Evolutionary conservation across 2,329 filamentous ascomycete species (phyloP), one percentile per base, ranked within the genome.

Genomic region (Fusarium vanettenii): DNA sequence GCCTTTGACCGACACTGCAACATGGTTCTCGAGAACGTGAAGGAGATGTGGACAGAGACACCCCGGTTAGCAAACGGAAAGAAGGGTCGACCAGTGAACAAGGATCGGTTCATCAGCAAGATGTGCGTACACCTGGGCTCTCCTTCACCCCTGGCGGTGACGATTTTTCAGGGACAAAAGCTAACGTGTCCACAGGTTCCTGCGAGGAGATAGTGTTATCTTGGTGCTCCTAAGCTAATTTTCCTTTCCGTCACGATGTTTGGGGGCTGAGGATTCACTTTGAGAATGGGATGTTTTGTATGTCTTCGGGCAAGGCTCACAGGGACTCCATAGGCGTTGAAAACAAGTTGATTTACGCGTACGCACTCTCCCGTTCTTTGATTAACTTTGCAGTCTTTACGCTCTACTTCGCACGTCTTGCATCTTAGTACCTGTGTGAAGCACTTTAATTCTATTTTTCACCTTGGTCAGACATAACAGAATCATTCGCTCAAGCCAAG

Each of bases 1-100:
- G 97, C 97, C 8, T 99, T 99, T 83, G 97, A 99, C 86, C 90
- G 97, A 71, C 97, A 99, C 86, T 98, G 95, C 90, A 99, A 99
- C 87, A 98, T 99, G 97, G 94, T 98, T 5, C 88, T 98, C 57
- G 95, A 98, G 88, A 98, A 98, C 78, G 95, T 97, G 52, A 86
- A 86, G 89, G 97, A 99, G 87, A 98, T 99, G 96, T 99, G 97
- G 97, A 98, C 95, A 11, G 97, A 99, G 87, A 97, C 94, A 66
- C 95, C 96, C 59, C 88, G 92, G 71, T 89, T 94, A 80, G 92
- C 93, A 25, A 93, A 92, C 76, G 96, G 96, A 76, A 97, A 96
- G 88, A 95, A 95, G 86, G 95, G 95, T 66, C 89, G 93, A 80
- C 92, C 93, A 52, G 94, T 98, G 73, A 99, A 99, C 87, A 98